Evolutionary conservation across 164 flowering plant species (phyloP).

Genomic region (Dillenia turbinata): DNA sequence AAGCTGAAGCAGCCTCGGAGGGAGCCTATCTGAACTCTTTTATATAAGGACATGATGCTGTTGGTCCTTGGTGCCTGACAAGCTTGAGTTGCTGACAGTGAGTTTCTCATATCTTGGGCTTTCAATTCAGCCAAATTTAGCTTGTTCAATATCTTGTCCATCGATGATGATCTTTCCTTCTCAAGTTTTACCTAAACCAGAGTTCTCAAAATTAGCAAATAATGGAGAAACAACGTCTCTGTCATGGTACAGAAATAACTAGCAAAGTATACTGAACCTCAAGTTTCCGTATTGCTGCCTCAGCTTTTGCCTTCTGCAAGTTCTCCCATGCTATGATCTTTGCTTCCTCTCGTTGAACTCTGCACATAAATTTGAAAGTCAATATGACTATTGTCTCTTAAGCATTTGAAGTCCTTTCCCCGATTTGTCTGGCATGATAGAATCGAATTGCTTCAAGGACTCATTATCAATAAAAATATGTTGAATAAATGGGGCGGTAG

Average conservation of each 20-base stretch:
- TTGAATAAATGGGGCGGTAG: too few relatives aligned
- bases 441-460: too few relatives aligned
- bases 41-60: conserved; percentile 40
- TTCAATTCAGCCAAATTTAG: conserved; percentile 78
- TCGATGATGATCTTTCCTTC: conserved; percentile 84
- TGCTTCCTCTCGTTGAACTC: conserved; percentile 85
- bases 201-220: not conserved
- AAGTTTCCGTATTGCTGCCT: conserved; percentile 82
- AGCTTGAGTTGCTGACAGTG: conserved; percentile 39
- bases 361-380: conserved; percentile 16
- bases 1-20: conserved; percentile 91
- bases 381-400: too few relatives aligned
- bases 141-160: conserved; percentile 93
- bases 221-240: too few relatives aligned
- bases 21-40: conserved; percentile 55
- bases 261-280: conserved; percentile 46
- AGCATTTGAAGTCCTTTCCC: too few relatives aligned
- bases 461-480: too few relatives aligned
- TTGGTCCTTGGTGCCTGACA: conserved; percentile 39
- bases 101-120: conserved; percentile 91
- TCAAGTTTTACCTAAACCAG: conserved; percentile 81
- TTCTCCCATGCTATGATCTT: conserved; percentile 97
- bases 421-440: too few relatives aligned
- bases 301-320: conserved; percentile 97
- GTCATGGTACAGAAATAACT: too few relatives aligned